Percentiles rank a stretch among this genome's conserved stretches.
Evolutionary conservation across 2,329 filamentous ascomycete genomes (phyloP).

Genomic region (Aspergillus persii): DNA sequence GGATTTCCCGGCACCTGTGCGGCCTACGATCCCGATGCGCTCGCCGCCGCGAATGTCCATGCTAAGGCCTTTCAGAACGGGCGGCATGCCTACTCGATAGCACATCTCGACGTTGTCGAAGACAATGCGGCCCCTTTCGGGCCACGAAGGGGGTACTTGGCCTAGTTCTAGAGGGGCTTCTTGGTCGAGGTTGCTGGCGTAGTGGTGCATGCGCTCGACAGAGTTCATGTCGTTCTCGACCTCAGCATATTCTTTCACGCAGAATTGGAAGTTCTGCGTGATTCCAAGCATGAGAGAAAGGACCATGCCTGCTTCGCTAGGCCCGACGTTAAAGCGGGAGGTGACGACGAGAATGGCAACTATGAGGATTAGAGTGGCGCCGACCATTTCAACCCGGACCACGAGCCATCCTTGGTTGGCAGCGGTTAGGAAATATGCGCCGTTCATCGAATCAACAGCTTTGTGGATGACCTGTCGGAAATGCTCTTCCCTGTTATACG

Average conservation of each 20-base stretch:
- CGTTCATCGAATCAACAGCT: conserved; percentile 86
- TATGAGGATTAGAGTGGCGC: conserved; percentile 79
- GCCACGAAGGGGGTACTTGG: conserved; percentile 74
- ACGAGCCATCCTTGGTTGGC: conserved; percentile 94
- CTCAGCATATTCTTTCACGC: conserved; percentile 87
- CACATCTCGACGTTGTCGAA: conserved; percentile 77
- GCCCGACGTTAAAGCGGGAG: conserved; percentile 78
- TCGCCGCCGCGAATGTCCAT: conserved; percentile 46
- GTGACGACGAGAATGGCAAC: conserved; percentile 90
- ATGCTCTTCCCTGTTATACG: conserved; percentile 76
- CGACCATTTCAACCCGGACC: conserved; percentile 78
- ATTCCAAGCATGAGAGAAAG: conserved; percentile 91
- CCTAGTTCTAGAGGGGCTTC: conserved; percentile 78
- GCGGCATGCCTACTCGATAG: conserved; percentile 68
- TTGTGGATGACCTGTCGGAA: conserved; percentile 69
- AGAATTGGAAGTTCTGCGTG: conserved; percentile 94
- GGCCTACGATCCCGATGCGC: conserved; percentile 48
- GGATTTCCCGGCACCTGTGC: conserved; percentile 47
- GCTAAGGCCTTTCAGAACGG: conserved; percentile 67
- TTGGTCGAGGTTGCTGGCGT: conserved; percentile 80
- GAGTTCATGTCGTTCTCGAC: conserved; percentile 99
- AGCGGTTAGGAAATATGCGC: conserved; percentile 91
- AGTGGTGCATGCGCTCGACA: conserved; percentile 87
- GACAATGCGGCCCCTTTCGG: conserved; percentile 76
- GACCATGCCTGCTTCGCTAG: conserved; percentile 82